Percentiles rank a stretch among this genome's conserved stretches.
Evolutionary conservation across 176 grass and related monocot species (phyloP).

Genomic region (Hyparrhenia diplandra): DNA sequence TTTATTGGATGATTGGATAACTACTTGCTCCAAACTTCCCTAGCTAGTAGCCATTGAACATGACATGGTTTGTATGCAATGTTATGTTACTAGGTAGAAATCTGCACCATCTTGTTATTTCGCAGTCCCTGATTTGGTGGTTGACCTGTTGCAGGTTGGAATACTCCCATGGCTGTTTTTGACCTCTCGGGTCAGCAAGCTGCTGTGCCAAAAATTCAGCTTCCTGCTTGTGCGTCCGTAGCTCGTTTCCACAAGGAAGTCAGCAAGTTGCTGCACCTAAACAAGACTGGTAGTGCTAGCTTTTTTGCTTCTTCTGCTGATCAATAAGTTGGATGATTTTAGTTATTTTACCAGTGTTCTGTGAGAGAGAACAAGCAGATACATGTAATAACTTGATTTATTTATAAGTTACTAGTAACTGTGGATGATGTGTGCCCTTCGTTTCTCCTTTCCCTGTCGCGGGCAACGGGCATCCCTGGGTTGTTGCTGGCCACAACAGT

Average conservation of each 20-base stretch:
- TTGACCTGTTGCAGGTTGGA: slow-evolving; percentile 49
- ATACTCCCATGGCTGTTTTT: slow-evolving; percentile 74
- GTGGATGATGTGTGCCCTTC: not conserved
- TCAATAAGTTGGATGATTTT: no score
- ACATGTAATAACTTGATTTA: not conserved
- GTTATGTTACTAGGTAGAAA: not conserved
- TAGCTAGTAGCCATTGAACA: not conserved
- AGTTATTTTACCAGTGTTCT: no score
- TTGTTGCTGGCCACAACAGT: not conserved
- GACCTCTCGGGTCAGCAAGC: slow-evolving; percentile 57
- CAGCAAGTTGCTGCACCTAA: not conserved
- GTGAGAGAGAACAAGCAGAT: no score
- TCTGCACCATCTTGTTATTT: not conserved
- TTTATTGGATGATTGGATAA: not conserved
- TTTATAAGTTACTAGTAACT: not conserved
- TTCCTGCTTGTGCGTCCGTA: not conserved
- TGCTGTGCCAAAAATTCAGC: slow-evolving; percentile 44
- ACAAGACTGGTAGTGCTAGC: not conserved
- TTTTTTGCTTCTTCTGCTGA: not conserved
- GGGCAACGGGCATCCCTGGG: not conserved
- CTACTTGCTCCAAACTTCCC: not conserved
- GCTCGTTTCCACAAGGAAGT: not conserved
- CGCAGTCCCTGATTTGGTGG: not conserved
- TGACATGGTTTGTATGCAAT: not conserved
- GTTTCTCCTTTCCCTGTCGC: not conserved